Conservation (phyloP, 2,329 filamentous ascomycete species). For the Leptographium procerum region DNA sequence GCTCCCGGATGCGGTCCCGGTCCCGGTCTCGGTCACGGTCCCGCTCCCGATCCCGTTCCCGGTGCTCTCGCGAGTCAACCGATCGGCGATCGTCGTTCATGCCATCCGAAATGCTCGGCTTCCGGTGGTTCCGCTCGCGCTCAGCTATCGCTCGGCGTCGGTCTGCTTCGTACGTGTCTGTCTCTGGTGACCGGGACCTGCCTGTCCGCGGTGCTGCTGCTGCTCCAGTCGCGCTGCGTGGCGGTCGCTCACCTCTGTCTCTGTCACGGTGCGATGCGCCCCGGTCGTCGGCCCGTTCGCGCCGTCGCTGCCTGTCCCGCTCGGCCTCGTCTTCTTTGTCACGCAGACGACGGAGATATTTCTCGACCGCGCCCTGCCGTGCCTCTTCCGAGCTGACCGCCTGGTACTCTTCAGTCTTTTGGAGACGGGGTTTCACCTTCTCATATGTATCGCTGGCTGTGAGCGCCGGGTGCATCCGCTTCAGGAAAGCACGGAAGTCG, state of each 20-base stretch:
- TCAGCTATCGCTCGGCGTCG: constrained; percentile 87
- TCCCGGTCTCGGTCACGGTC: constrained; percentile 23
- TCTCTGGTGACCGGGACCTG: constrained; percentile 74
- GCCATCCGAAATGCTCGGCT: constrained; percentile 58
- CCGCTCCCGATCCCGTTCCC: constrained; percentile 25
- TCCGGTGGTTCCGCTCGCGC: constrained; percentile 86
- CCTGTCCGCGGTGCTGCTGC: constrained; percentile 29
- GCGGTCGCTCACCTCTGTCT: constrained; percentile 42
- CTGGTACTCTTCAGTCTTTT: constrained; percentile 74
- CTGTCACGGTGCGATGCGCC: neutral
- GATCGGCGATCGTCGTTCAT: constrained; percentile 35
- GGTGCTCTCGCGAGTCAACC: constrained; percentile 23
- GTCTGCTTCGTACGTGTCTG: constrained; percentile 90
- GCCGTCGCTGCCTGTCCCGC: constrained; percentile 46
- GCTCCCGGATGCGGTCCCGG: constrained; percentile 21
- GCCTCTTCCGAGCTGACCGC: constrained; percentile 73
- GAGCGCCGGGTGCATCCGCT: constrained; percentile 80
- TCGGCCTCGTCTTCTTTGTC: constrained; percentile 83
- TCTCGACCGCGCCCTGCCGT: constrained; percentile 78
- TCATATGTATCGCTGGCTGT: constrained; percentile 74
- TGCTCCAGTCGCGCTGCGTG: constrained; percentile 36
- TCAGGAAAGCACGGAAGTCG: constrained; percentile 72
- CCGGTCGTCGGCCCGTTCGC: constrained; percentile 8
- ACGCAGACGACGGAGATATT: constrained; percentile 77
- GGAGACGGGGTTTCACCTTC: constrained; percentile 67